These are phyloP conservation scores for Vanilla planifolia DNA, from an alignment of 106 monocot species.

Conservation along the genomic window DNA sequence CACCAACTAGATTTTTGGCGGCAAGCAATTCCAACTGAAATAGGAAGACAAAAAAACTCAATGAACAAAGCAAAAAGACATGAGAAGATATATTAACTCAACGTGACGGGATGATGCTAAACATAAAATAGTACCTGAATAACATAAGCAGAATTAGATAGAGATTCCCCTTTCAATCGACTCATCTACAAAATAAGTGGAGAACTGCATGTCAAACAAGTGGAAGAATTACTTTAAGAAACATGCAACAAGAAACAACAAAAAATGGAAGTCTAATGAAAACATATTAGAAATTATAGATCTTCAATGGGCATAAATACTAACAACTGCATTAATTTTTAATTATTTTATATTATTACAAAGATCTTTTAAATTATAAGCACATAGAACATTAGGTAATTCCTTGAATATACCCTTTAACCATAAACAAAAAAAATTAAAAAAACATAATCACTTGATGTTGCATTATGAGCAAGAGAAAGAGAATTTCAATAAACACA, in stretches of 20 bases:
- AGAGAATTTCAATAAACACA: no score
- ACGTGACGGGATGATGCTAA: neutral
- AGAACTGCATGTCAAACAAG: conserved; percentile 54
- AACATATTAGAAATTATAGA: no score
- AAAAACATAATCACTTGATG: no score
- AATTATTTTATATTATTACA: no score
- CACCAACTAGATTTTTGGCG: conserved; percentile 86
- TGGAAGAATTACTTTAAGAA: conserved; percentile 27
- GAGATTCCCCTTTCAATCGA: conserved; percentile 42
- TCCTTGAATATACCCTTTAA: no score
- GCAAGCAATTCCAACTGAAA: conserved; percentile 86
- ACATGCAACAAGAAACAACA: conserved; percentile 1
- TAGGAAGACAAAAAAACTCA: neutral
- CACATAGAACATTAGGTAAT: no score
- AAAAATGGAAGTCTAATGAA: no score
- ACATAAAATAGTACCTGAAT: conserved; percentile 48
- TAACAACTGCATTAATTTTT: no score
- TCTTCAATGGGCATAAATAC: no score
- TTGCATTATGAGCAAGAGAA: no score
- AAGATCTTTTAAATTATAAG: no score
- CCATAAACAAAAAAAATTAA: no score
- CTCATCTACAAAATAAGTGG: conserved; percentile 71
- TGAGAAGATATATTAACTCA: neutral
- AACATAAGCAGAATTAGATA: conserved; percentile 45
- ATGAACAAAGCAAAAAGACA: conserved; percentile 1